Percentiles rank a stretch among this genome's conserved stretches.
phyloP scores from a whole-genome alignment of 768 basidiomycete species.

The Solioccasus polychromus region DNA sequence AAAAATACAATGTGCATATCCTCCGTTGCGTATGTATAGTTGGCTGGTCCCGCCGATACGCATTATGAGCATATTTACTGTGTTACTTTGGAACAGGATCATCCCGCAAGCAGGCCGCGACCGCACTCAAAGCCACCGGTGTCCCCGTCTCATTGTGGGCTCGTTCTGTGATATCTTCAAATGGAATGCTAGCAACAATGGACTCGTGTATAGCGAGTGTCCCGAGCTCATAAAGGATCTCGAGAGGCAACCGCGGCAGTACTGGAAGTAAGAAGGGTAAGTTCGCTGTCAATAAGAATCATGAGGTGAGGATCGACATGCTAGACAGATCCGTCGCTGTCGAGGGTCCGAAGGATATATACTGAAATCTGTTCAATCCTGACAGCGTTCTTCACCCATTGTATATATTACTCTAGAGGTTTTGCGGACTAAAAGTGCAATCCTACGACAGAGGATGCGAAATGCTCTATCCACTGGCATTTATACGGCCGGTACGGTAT shows the following conservation, averaged over 20 bases:
- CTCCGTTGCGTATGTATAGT: too few relatives aligned
- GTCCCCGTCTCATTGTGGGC: slow-evolving; percentile 90
- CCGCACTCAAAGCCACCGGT: slow-evolving; percentile 92
- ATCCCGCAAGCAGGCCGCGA: slow-evolving; percentile 97
- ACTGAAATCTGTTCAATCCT: slow-evolving; percentile 59
- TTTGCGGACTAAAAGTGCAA: too few relatives aligned
- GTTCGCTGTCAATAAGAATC: slow-evolving; percentile 74
- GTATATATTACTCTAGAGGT: background rate
- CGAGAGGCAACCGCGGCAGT: slow-evolving; percentile 66
- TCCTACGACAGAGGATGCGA: background rate
- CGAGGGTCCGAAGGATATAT: slow-evolving; percentile 73
- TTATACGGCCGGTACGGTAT: slow-evolving; percentile 1
- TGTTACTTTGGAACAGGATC: slow-evolving; percentile 99
- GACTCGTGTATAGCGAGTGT: slow-evolving; percentile 89
- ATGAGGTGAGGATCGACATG: slow-evolving; percentile 66
- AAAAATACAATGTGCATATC: too few relatives aligned
- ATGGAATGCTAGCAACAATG: slow-evolving; percentile 98
- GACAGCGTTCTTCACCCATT: slow-evolving; percentile 12
- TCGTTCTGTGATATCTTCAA: slow-evolving; percentile 99
- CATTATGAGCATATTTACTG: too few relatives aligned
- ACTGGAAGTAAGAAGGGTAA: slow-evolving; percentile 83
- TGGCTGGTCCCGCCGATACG: too few relatives aligned
- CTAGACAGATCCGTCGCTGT: slow-evolving; percentile 67
- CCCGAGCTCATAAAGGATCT: slow-evolving; percentile 87
- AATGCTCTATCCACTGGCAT: slow-evolving; percentile 1